A percentile compares a stretch with the other conserved stretches of the same genome.
These are phyloP conservation scores for Coprinopsis marcescibilis DNA, from an alignment of 768 basidiomycete genomes.

Conservation along the genomic window DNA sequence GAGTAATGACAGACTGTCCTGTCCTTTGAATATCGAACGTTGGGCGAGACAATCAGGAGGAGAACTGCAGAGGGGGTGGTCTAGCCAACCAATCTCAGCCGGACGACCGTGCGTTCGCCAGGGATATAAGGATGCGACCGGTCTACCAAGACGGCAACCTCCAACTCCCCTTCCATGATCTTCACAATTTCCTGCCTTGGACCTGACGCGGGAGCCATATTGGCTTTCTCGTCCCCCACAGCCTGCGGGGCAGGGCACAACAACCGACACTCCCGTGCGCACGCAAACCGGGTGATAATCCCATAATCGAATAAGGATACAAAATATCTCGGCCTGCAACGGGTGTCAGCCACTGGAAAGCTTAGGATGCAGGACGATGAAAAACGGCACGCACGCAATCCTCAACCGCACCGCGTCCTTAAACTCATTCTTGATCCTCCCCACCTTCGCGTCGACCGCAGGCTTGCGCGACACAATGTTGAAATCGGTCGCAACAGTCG, in stretches of 20 bases:
- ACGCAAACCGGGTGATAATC: slow-evolving; percentile 34
- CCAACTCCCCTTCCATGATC: slow-evolving; percentile 49
- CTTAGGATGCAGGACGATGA: slow-evolving; percentile 2
- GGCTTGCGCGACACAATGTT: slow-evolving; percentile 28
- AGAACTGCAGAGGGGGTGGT: neutral
- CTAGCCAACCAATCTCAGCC: slow-evolving; percentile 46
- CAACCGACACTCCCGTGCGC: slow-evolving; percentile 20
- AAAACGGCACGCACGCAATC: slow-evolving; percentile 33
- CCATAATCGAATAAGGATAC: slow-evolving; percentile 26
- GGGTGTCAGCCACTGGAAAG: neutral
- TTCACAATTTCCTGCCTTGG: slow-evolving; percentile 1
- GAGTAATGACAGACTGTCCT: too few species aligned
- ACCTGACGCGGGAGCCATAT: too few species aligned
- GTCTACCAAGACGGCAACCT: slow-evolving; percentile 48
- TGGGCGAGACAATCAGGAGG: too few species aligned
- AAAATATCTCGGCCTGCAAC: slow-evolving; percentile 23
- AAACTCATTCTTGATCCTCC: slow-evolving; percentile 29
- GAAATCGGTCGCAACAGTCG: slow-evolving; percentile 35
- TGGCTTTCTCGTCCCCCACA: too few species aligned
- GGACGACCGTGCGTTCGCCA: slow-evolving; percentile 50
- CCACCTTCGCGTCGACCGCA: slow-evolving; percentile 22
- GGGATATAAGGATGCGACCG: slow-evolving; percentile 45
- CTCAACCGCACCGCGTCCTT: slow-evolving; percentile 28
- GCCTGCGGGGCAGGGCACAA: slow-evolving; percentile 5
- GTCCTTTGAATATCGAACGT: too few species aligned